A percentile compares a stretch with the other conserved stretches of the same genome.
phyloP scores from a whole-genome alignment of 1,284 basidiomycete species.

The Trichosporon faecale region DNA sequence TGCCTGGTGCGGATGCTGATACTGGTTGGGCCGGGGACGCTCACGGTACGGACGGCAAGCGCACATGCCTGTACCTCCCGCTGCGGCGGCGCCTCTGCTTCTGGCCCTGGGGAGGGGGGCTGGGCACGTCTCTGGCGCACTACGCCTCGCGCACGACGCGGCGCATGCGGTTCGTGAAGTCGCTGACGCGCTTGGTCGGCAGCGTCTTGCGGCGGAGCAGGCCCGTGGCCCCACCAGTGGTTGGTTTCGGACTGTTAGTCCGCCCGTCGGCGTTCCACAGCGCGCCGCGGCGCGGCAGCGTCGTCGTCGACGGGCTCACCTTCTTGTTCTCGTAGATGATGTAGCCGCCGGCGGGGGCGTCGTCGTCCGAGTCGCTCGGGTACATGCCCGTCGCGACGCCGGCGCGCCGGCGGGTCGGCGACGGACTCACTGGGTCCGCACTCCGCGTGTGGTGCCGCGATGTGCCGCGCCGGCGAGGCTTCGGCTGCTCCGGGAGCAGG shows the following conservation, averaged over 20 bases:
- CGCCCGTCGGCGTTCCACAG: constrained; percentile 12
- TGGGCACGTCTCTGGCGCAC: background rate
- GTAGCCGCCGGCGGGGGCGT: constrained; percentile 47
- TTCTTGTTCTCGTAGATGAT: constrained; percentile 24
- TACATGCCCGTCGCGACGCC: constrained; percentile 29
- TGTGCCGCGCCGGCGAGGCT: background rate
- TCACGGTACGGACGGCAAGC: background rate
- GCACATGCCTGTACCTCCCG: background rate
- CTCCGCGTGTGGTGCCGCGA: background rate
- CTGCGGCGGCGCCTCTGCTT: too few relatives aligned
- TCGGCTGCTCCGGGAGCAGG: constrained; percentile 6
- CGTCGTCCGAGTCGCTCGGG: constrained; percentile 51
- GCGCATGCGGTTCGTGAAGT: constrained; percentile 16
- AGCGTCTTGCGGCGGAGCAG: constrained; percentile 22
- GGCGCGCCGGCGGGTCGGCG: constrained; percentile 1
- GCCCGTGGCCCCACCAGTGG: constrained; percentile 12
- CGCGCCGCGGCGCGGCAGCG: background rate
- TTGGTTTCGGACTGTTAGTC: constrained; percentile 17
- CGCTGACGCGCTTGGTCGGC: constrained; percentile 21
- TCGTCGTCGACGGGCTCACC: background rate
- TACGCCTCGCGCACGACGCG: constrained; percentile 16
- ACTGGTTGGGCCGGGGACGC: too few relatives aligned
- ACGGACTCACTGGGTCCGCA: background rate
- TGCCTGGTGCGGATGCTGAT: too few relatives aligned
- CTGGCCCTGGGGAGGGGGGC: too few relatives aligned